Conservation (phyloP, 768 basidiomycete genomes). For the Suillus discolor region DNA sequence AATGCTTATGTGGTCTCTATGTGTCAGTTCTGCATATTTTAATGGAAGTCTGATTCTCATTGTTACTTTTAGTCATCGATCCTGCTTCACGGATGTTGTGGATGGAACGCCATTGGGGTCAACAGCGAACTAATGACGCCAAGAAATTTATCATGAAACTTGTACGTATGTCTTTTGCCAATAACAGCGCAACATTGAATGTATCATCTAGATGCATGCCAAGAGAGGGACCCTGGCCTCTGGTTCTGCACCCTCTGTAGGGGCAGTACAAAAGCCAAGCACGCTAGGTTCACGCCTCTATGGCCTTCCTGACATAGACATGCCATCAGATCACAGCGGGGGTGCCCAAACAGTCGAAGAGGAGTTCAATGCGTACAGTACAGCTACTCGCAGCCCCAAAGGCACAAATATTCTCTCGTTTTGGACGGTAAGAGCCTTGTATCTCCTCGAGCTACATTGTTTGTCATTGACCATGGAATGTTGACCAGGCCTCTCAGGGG, state of each 20-base stretch:
- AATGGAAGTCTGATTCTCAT: background rate
- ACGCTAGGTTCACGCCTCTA: background rate
- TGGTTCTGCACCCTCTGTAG: background rate
- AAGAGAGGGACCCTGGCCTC: background rate
- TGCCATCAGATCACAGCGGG: background rate
- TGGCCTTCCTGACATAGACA: background rate
- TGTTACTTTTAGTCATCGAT: background rate
- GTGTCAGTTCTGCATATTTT: too few relatives aligned
- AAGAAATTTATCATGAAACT: background rate
- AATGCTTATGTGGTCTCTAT: too few relatives aligned
- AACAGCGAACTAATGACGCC: background rate
- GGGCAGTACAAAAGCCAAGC: background rate
- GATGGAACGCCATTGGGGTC: background rate
- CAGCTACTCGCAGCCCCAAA: background rate
- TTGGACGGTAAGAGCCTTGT: background rate
- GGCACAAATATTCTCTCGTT: background rate
- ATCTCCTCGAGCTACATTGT: background rate
- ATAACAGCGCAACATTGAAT: background rate
- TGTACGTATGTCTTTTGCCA: background rate
- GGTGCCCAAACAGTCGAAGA: background rate
- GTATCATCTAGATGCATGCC: background rate
- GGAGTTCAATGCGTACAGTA: background rate
- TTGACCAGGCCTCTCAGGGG: background rate
- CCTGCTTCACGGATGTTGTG: background rate
- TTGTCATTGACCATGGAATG: background rate